Evolutionary conservation across 148 eudicot genomes (phyloP).

Genomic region (Heliamphora exappendiculata): DNA sequence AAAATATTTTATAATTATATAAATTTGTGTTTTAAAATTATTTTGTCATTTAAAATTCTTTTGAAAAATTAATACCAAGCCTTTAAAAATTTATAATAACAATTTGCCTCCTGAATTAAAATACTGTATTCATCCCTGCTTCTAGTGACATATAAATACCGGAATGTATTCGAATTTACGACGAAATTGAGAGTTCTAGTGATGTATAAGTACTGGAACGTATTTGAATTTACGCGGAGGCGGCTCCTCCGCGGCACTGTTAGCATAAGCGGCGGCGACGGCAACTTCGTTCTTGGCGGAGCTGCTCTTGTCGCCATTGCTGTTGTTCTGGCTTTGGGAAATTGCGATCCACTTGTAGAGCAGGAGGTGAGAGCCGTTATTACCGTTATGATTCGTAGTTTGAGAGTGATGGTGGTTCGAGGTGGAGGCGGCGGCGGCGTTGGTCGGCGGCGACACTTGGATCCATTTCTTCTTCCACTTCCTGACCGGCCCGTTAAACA

Average conservation of each 20-base stretch:
- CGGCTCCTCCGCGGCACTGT: constrained; percentile 28
- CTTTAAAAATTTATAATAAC: too few relatives aligned
- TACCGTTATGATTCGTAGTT: constrained; percentile 21
- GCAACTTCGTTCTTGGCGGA: constrained; percentile 17
- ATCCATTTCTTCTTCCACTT: constrained; percentile 92
- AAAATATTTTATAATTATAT: too few relatives aligned
- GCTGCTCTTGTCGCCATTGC: not conserved
- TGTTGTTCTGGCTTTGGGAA: constrained; percentile 25
- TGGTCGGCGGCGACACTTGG: constrained; percentile 30
- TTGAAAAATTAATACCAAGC: too few relatives aligned
- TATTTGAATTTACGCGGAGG: constrained; percentile 56
- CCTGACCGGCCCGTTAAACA: constrained; percentile 76
- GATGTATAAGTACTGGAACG: constrained; percentile 51
- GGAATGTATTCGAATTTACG: too few relatives aligned
- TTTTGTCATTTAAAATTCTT: too few relatives aligned
- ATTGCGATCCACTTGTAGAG: constrained; percentile 70
- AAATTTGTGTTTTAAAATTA: too few relatives aligned
- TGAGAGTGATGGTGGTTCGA: constrained; percentile 15
- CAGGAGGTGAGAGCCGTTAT: constrained; percentile 39
- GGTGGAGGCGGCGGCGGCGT: constrained; percentile 14
- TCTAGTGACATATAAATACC: too few relatives aligned
- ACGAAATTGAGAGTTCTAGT: not conserved
- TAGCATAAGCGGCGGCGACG: constrained; percentile 7
- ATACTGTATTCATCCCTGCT: too few relatives aligned
- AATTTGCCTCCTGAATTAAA: too few relatives aligned